Percentiles rank a stretch among this genome's conserved stretches.
These are phyloP conservation scores for Backusella psychrophila DNA, from an alignment of 192 early-diverging fungal species.

Conservation along the genomic window DNA sequence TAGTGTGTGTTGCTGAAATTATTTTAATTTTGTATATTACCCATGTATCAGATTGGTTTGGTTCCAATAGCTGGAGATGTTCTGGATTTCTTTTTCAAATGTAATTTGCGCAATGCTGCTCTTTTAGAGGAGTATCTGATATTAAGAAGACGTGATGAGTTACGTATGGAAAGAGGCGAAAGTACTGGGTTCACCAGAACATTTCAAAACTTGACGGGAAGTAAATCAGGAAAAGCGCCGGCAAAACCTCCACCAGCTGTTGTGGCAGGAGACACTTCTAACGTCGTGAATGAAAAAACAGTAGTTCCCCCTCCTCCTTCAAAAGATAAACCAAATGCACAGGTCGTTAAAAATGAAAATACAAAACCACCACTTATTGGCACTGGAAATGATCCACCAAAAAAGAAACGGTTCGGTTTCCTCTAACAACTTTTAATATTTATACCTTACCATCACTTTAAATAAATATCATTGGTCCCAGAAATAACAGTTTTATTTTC, in stretches of 20 bases:
- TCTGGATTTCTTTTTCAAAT: constrained; percentile 48
- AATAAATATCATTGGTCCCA: no score
- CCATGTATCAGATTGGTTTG: constrained; percentile 40
- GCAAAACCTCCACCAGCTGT: not conserved
- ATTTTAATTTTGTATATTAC: not conserved
- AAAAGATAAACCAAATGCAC: not conserved
- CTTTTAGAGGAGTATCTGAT: constrained; percentile 48
- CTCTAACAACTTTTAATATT: not conserved
- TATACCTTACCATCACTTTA: not conserved
- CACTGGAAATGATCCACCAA: not conserved
- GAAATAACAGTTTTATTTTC: no score
- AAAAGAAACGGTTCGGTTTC: constrained; percentile 3
- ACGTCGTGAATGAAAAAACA: not conserved
- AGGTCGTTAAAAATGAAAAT: not conserved
- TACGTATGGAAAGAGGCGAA: constrained; percentile 26
- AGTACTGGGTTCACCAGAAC: not conserved
- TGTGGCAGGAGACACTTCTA: not conserved
- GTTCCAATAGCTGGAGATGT: constrained; percentile 50
- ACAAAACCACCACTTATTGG: not conserved
- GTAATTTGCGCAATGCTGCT: constrained; percentile 47
- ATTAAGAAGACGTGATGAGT: constrained; percentile 26
- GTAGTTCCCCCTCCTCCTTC: not conserved
- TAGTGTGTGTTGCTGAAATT: not conserved
- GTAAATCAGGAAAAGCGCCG: not conserved
- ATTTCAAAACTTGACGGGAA: not conserved